These are phyloP conservation scores for Colletotrichum limetticola DNA, from an alignment of 2,329 filamentous ascomycete genomes.

Conservation along the genomic window DNA sequence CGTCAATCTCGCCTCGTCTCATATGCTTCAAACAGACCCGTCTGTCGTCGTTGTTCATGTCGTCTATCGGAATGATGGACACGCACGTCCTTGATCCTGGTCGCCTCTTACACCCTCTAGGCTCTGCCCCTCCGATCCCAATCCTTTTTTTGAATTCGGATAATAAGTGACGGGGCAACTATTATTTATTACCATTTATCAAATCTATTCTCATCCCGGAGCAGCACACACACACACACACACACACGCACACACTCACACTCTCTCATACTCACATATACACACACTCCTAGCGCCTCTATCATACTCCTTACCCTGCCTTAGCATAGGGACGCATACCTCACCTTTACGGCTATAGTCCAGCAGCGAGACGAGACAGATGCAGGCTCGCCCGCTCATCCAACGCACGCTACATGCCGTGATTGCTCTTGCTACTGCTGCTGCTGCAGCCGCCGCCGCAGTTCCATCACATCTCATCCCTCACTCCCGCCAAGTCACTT, in stretches of 20 bases:
- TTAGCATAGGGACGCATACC: neutral
- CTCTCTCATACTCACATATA: neutral
- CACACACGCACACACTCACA: neutral
- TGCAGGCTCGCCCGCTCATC: neutral
- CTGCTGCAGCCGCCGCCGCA: neutral
- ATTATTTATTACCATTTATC: neutral
- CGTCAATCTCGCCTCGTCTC: constrained; percentile 6
- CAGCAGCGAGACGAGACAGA: neutral
- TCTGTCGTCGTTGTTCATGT: neutral
- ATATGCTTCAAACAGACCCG: constrained; percentile 15
- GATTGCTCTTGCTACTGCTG: constrained; percentile 14
- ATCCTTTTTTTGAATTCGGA: constrained; percentile 22
- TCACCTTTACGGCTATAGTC: neutral
- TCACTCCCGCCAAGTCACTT: constrained; percentile 31
- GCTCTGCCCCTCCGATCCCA: constrained; percentile 23
- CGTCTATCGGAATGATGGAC: constrained; percentile 17
- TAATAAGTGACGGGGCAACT: constrained; percentile 26
- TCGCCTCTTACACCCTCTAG: neutral
- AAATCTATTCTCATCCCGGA: constrained; percentile 28
- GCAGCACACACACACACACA: neutral
- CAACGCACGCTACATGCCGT: constrained; percentile 9
- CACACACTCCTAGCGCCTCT: neutral
- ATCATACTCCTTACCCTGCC: neutral
- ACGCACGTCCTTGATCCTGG: constrained; percentile 27
- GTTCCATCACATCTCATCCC: constrained; percentile 34